These are phyloP conservation scores for Hymenoscyphus occultus DNA, from an alignment of 2,329 filamentous ascomycete species.

Conservation along the genomic window DNA sequence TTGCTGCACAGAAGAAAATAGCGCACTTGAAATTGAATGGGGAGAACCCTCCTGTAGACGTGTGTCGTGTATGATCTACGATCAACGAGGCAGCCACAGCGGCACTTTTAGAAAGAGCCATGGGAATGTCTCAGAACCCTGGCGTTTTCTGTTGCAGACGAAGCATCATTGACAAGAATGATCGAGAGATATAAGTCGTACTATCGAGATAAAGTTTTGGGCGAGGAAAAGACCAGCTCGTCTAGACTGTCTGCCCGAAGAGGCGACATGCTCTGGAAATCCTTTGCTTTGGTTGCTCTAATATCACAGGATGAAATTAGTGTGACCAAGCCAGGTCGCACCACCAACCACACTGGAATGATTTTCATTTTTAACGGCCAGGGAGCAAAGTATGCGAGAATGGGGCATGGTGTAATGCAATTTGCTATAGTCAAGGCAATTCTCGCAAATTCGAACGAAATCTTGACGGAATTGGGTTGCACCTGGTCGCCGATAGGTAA, in stretches of 20 bases:
- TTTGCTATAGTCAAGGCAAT: background rate
- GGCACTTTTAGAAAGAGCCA: no score
- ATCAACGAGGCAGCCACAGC: no score
- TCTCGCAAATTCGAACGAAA: background rate
- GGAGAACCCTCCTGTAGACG: no score
- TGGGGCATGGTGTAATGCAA: slow-evolving; percentile 8
- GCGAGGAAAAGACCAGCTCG: background rate
- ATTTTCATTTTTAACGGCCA: slow-evolving; percentile 4
- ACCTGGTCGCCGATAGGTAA: slow-evolving; percentile 8
- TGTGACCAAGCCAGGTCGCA: background rate
- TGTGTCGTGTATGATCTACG: no score
- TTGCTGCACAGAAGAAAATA: no score
- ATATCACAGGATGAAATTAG: background rate
- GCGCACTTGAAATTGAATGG: no score
- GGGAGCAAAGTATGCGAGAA: slow-evolving; percentile 7
- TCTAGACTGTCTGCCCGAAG: slow-evolving; percentile 14
- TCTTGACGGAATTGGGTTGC: background rate
- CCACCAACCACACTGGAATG: background rate
- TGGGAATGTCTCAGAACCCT: no score
- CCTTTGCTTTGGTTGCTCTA: slow-evolving; percentile 7
- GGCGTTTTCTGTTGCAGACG: no score
- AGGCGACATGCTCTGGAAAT: slow-evolving; percentile 13
- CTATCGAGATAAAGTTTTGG: background rate
- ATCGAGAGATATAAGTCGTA: no score
- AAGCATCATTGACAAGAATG: no score